These are phyloP conservation scores for Metschnikowia noctiluminum DNA, from an alignment of 805 yeast species.

Conservation along the genomic window DNA sequence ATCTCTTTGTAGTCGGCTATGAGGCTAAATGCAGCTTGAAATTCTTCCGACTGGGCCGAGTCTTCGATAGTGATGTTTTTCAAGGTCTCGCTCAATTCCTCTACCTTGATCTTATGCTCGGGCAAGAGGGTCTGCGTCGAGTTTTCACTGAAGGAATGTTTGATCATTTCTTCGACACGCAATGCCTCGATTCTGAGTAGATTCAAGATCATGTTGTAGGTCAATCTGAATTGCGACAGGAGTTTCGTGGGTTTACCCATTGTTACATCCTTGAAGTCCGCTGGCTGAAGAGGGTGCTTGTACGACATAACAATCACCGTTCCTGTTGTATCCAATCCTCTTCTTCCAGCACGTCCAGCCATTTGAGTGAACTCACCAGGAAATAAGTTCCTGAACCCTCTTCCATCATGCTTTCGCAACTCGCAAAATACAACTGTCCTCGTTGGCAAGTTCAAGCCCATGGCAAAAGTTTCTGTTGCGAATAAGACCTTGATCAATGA, in stretches of 20 bases:
- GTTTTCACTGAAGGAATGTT: slow-evolving; percentile 91
- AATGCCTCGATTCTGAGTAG: slow-evolving; percentile 89
- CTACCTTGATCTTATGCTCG: slow-evolving; percentile 70
- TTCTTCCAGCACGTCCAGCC: slow-evolving; percentile 98
- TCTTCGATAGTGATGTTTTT: slow-evolving; percentile 31
- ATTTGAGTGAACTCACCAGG: slow-evolving; percentile 99
- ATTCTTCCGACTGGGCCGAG: slow-evolving; percentile 37
- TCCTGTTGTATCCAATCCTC: slow-evolving; percentile 92
- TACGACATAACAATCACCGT: slow-evolving; percentile 92
- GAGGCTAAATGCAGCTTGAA: slow-evolving; percentile 44
- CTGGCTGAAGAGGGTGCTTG: slow-evolving; percentile 54
- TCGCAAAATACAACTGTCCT: slow-evolving; percentile 92
- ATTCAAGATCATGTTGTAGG: slow-evolving; percentile 93
- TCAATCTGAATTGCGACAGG: slow-evolving; percentile 87
- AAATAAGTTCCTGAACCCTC: slow-evolving; percentile 68
- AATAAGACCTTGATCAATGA: slow-evolving; percentile 85
- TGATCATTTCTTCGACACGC: slow-evolving; percentile 97
- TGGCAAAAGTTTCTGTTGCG: slow-evolving; percentile 98
- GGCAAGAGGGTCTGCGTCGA: slow-evolving; percentile 81
- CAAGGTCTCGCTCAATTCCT: slow-evolving; percentile 48
- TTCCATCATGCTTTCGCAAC: slow-evolving; percentile 86
- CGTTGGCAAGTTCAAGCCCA: slow-evolving; percentile 96
- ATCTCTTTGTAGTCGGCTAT: slow-evolving; percentile 44
- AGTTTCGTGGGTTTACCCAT: slow-evolving; percentile 89
- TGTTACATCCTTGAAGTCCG: slow-evolving; percentile 72